Percentiles rank a stretch among this genome's conserved stretches.
Evolutionary conservation across 2,329 filamentous ascomycete species (phyloP).

Genomic region (Tolypocladium cylindrosporum): DNA sequence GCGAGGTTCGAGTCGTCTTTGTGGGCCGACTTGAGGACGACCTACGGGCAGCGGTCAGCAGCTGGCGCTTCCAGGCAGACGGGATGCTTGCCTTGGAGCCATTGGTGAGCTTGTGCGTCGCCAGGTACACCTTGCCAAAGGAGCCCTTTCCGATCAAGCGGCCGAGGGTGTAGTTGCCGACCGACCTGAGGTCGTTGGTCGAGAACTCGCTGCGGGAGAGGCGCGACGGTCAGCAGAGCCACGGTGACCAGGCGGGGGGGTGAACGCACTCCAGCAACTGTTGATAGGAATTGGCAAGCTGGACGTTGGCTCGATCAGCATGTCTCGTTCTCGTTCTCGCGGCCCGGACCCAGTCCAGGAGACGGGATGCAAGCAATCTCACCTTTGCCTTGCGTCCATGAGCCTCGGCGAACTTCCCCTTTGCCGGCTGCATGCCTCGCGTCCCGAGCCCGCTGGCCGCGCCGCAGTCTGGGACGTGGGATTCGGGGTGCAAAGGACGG

Average conservation of each 20-base stretch:
- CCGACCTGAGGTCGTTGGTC: conserved; percentile 78
- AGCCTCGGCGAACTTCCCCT: conserved; percentile 42
- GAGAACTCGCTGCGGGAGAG: conserved; percentile 68
- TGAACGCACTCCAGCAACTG: conserved; percentile 77
- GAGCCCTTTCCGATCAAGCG: conserved; percentile 93
- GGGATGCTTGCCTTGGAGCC: conserved; percentile 67
- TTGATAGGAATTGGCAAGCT: conserved; percentile 97
- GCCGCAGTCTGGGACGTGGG: not conserved
- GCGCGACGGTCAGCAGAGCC: not conserved
- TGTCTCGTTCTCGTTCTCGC: not conserved
- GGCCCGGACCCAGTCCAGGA: not conserved
- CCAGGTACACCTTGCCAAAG: conserved; percentile 96
- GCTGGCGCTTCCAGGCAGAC: not conserved
- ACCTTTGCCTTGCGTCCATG: conserved; percentile 55
- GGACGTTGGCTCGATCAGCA: not conserved
- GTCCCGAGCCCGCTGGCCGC: conserved; percentile 10
- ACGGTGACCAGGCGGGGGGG: not conserved
- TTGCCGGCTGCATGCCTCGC: conserved; percentile 42
- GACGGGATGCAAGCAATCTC: conserved; percentile 5
- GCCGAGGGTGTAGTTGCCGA: conserved; percentile 91
- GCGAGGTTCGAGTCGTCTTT: conserved; percentile 94
- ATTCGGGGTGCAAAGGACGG: not conserved
- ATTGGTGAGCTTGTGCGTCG: conserved; percentile 94
- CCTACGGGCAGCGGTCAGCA: conserved; percentile 39
- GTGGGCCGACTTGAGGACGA: conserved; percentile 95